A percentile compares a stretch with the other conserved stretches of the same genome.
These are phyloP conservation scores for Kwoniella pini DNA, from an alignment of 768 basidiomycete genomes.

Conservation along the genomic window DNA sequence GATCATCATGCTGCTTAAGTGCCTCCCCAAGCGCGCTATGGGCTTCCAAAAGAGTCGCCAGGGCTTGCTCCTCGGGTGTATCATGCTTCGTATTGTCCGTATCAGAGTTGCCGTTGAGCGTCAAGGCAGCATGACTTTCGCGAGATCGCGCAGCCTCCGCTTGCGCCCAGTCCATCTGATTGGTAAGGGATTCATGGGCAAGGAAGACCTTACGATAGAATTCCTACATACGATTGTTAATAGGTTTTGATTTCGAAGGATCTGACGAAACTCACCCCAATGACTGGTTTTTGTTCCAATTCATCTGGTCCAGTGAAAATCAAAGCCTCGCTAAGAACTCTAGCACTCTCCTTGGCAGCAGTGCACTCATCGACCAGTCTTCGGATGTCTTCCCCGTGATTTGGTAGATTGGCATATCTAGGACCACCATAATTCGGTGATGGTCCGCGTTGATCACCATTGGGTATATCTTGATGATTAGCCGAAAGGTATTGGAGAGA, in stretches of 20 bases:
- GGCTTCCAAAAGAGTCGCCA: conserved; percentile 71
- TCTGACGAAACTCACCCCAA: conserved; percentile 61
- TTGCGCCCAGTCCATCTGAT: conserved; percentile 89
- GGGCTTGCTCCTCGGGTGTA: conserved; percentile 73
- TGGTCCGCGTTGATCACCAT: conserved; percentile 30
- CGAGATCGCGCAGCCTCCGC: conserved; percentile 76
- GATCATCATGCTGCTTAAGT: conserved; percentile 73
- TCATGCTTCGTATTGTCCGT: conserved; percentile 5
- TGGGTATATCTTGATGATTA: conserved; percentile 24
- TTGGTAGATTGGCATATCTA: conserved; percentile 62
- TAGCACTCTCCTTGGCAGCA: conserved; percentile 78
- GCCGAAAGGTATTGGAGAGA: conserved; percentile 17
- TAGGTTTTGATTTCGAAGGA: background rate
- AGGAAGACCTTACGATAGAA: conserved; percentile 75
- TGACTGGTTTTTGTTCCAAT: conserved; percentile 64
- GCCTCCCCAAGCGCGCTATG: conserved; percentile 71
- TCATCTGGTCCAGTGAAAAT: conserved; percentile 71
- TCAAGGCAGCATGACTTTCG: conserved; percentile 20
- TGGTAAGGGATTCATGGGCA: conserved; percentile 79
- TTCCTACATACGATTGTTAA: conserved; percentile 62
- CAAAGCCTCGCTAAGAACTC: conserved; percentile 70
- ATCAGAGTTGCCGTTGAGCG: background rate
- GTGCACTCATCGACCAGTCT: conserved; percentile 81
- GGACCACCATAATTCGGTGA: conserved; percentile 41
- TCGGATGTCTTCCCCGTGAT: conserved; percentile 74